Evolutionary conservation across 2,329 filamentous ascomycete species (phyloP), one percentile per base, ranked within the genome.

Genomic region (Trichoderma sp.): DNA sequence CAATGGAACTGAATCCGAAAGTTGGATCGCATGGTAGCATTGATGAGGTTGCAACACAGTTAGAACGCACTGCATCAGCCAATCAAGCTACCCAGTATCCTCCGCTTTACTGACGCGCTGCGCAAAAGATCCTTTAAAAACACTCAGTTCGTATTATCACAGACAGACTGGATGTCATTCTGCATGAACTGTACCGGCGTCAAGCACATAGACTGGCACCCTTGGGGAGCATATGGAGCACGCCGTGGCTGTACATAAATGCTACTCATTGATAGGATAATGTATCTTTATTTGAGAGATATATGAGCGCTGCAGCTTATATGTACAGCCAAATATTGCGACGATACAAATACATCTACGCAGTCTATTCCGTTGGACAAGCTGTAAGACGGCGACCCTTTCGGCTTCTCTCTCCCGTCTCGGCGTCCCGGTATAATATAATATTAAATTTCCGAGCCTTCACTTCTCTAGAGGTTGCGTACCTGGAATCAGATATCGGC

Each of bases 11-110:
- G 23, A 43, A 36, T 7, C 3, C 17, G 59, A 62, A 53, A 26
- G 62, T 50, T 65, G 43, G 30, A 55, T 53, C 62, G 43, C 43
- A 53, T 23, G 28, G 62, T 65, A 53, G 62, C 43, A 67, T 67
- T 57, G 1, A 34, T 6, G 64, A 67, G 64, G 50, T 67, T 67
- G 8, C 64, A 67, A 67, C 23, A 20, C 20, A 34, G 28, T 4
- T 20, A 11, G 20, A n/a, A 20, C 17, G 32, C n/a, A 32, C 7
- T 23, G 20, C 6, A n/a, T 12, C 50, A 13, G 6, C 64, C 47
- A 67, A 67, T 67, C 50, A 67, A 57, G 8, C 20, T 28, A 17
- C 26, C n/a, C 28, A 13, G 20, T 15, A 32, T 26, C 32, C 62
- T 23, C 39, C n/a, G 17, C 34, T 34, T n/a, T 39, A 23, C 20